Conservation (phyloP, 75 land plant species). For the Selaginella moellendorffii region DNA sequence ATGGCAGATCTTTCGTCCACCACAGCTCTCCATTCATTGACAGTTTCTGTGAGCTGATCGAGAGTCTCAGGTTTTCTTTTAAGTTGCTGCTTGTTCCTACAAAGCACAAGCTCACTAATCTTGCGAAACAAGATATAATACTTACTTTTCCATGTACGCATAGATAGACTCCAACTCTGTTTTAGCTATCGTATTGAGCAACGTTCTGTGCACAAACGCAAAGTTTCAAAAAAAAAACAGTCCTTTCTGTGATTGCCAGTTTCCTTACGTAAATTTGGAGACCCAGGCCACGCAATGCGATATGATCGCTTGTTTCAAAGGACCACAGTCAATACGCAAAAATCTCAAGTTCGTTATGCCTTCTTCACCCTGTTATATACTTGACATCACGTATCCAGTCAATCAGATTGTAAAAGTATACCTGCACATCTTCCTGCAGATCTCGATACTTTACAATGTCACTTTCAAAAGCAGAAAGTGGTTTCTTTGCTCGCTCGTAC, state of each 20-base stretch:
- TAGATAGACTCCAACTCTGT: conserved; percentile 21
- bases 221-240: neutral
- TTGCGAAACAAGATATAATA: too few species aligned
- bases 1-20: conserved; percentile 6
- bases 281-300: conserved; percentile 21
- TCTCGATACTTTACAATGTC: conserved; percentile 22
- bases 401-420: conserved; percentile 6
- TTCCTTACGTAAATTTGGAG: conserved; percentile 22
- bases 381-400: too few species aligned
- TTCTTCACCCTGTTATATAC: conserved; percentile 19
- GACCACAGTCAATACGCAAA: conserved; percentile 22
- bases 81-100: conserved; percentile 11
- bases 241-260: too few species aligned
- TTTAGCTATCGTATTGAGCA: conserved; percentile 20
- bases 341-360: conserved; percentile 16
- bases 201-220: conserved; percentile 9
- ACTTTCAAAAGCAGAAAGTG: conserved; percentile 22
- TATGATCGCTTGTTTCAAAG: conserved; percentile 18
- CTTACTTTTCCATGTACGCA: conserved; percentile 16
- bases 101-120: too few species aligned
- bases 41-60: conserved; percentile 17
- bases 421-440: conserved; percentile 23
- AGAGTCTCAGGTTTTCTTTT: conserved; percentile 13
- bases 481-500: conserved; percentile 25
- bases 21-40: conserved; percentile 15